These are phyloP conservation scores for Entomortierella chlamydospora DNA, from an alignment of 192 early-diverging fungal species.

Conservation along the genomic window DNA sequence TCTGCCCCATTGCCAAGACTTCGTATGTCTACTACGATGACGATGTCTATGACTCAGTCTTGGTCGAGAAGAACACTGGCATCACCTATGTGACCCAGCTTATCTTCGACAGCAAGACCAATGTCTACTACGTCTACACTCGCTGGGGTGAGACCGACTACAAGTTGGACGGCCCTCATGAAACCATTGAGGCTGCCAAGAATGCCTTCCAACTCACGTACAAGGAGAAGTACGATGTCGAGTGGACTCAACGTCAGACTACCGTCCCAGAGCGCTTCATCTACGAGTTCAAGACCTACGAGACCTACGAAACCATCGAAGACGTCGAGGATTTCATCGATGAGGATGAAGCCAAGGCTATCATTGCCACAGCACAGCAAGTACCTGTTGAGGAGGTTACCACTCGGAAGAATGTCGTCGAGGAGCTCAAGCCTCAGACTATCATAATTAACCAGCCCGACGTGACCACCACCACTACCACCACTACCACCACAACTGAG, in stretches of 20 bases:
- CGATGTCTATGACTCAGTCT: constrained; percentile 25
- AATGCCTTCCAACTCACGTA: constrained; percentile 6
- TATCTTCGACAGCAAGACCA: constrained; percentile 1
- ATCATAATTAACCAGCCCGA: background rate
- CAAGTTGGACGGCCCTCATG: constrained; percentile 13
- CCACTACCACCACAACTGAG: background rate
- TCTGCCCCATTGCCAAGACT: constrained; percentile 28
- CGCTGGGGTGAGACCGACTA: constrained; percentile 23
- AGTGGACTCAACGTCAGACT: constrained; percentile 7
- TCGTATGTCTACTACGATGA: constrained; percentile 35
- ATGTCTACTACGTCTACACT: constrained; percentile 18
- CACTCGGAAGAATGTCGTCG: no score
- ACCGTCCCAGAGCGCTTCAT: background rate
- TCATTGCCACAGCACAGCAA: no score
- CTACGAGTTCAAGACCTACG: constrained; percentile 18
- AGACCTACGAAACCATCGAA: constrained; percentile 4
- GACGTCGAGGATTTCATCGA: constrained; percentile 17
- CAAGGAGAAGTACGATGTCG: background rate
- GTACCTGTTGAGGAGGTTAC: no score
- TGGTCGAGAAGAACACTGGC: constrained; percentile 16
- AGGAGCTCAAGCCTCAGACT: background rate
- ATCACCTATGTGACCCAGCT: constrained; percentile 15
- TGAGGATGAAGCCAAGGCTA: background rate
- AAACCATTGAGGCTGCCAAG: constrained; percentile 21
- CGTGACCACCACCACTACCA: background rate